Conservation (phyloP, 2,329 filamentous ascomycete species). For the Aspergillus pseudotamarii region DNA sequence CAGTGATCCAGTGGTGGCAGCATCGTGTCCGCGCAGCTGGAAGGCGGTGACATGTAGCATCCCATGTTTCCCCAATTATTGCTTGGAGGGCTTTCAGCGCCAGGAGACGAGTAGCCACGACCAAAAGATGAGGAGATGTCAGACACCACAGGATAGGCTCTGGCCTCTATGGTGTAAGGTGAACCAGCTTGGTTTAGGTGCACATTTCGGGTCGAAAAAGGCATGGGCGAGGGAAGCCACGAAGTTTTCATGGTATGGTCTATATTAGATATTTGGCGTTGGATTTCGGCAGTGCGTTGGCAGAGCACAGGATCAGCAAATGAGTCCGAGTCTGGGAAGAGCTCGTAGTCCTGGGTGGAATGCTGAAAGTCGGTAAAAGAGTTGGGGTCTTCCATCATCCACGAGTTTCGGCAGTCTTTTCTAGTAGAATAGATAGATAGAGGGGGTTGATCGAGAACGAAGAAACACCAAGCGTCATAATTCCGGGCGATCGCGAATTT, state of each 20-base stretch:
- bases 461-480: background rate
- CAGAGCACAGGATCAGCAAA: background rate
- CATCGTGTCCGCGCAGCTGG: conserved; percentile 23
- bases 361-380: background rate
- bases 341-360: background rate
- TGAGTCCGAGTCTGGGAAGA: background rate
- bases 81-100: conserved; percentile 28
- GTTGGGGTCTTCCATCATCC: conserved; percentile 14
- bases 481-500: background rate
- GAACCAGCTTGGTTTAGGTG: background rate
- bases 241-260: background rate
- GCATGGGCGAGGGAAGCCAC: background rate
- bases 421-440: background rate
- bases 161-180: background rate
- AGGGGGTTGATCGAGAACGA: background rate
- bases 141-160: background rate
- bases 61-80: conserved; percentile 20
- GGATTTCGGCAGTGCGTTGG: background rate
- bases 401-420: background rate
- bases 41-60: conserved; percentile 24
- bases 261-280: background rate
- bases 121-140: conserved; percentile 22
- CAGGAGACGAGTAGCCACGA: conserved; percentile 26
- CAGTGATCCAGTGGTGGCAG: conserved; percentile 12
- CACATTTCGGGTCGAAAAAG: background rate